Evolutionary conservation across 371 early-diverging fungal genomes (phyloP), one percentile per base, ranked within the genome.

Genomic region (Mucor racemosus): DNA sequence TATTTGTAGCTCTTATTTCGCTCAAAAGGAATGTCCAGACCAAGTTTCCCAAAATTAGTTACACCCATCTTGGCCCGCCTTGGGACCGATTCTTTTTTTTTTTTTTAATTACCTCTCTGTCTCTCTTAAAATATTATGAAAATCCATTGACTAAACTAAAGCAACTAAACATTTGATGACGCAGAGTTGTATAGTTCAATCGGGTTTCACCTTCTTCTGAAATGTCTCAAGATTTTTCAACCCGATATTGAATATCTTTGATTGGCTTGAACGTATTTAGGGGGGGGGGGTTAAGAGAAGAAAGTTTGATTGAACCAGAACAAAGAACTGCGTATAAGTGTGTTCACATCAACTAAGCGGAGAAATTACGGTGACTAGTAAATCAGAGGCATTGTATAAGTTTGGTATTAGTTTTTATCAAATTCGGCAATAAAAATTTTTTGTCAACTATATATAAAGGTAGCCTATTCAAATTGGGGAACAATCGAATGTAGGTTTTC

Each of bases 391-490:
- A 50, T 50, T 50, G 50, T 21, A 26, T 19, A 50, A 19, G 13
- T 53, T 53, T 14, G 55, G 55, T 55, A 35, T 55, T 55, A 31
- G 55, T 55, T 44, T 42, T 26, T 26, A 41, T 39, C 31, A 21
- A 56, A 56, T 56, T 56, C 56, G 56, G 56, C 56, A 56, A 56
- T 56, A 56, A 56, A 56, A 56, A n/a, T 56, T 56, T 56, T 56
- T 56, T 56, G 56, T n/a, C 9, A 60, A 35, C 2, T 42, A 46
- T 42, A 42, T 42, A 60, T 44, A 60, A 60, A 60, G 26, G 42
- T 19, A 41, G 21, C 21, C 41, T 14, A 53, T 53, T 31, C 9
- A 31, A 36, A n/a, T 56, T 56, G n/a, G 17, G 55, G 35, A 33
- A 34, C 17, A 56, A 36, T 15, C 8, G 35, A n/a, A 3, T 35